A percentile compares a stretch with the other conserved stretches of the same genome.
Conservation (phyloP, 805 yeast species). For the Metschnikowia picachoensis region DNA sequence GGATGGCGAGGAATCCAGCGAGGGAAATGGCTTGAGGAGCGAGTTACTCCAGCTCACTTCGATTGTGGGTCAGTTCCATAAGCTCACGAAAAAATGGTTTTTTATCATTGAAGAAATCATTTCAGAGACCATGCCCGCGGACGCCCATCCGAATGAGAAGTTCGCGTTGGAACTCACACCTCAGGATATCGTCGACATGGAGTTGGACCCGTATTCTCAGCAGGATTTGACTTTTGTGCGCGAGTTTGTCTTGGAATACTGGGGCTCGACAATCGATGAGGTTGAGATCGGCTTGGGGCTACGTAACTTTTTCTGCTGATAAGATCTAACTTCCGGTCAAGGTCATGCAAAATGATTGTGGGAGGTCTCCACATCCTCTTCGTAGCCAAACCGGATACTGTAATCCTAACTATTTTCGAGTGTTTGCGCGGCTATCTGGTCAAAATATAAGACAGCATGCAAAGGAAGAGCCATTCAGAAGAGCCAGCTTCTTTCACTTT, state of each 20-base stretch:
- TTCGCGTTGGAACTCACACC: constrained; percentile 32
- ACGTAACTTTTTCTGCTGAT: constrained; percentile 28
- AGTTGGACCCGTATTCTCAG: constrained; percentile 40
- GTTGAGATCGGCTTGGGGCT: constrained; percentile 35
- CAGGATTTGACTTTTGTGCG: constrained; percentile 35
- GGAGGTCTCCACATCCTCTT: too few species aligned
- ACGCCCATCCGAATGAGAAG: constrained; percentile 6
- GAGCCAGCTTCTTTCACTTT: too few species aligned
- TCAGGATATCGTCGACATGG: constrained; percentile 41
- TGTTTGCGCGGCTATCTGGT: too few species aligned
- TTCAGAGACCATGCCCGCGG: constrained; percentile 25
- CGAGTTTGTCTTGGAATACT: constrained; percentile 33
- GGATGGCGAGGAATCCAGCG: constrained; percentile 5
- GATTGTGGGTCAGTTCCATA: constrained; percentile 38
- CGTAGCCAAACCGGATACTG: too few species aligned
- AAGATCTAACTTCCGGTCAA: too few species aligned
- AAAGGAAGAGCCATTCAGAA: too few species aligned
- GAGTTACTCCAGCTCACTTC: constrained; percentile 19
- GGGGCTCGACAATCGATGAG: constrained; percentile 26
- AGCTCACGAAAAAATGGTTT: constrained; percentile 37
- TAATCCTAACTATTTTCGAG: too few species aligned
- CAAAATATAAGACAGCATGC: too few species aligned
- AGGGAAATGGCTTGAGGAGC: neutral
- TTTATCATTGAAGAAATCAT: constrained; percentile 33
- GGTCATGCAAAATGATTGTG: too few species aligned